A percentile compares a stretch with the other conserved stretches of the same genome.
Evolutionary conservation across 306 rosid species (phyloP).

Genomic region (Lupinus albus): DNA sequence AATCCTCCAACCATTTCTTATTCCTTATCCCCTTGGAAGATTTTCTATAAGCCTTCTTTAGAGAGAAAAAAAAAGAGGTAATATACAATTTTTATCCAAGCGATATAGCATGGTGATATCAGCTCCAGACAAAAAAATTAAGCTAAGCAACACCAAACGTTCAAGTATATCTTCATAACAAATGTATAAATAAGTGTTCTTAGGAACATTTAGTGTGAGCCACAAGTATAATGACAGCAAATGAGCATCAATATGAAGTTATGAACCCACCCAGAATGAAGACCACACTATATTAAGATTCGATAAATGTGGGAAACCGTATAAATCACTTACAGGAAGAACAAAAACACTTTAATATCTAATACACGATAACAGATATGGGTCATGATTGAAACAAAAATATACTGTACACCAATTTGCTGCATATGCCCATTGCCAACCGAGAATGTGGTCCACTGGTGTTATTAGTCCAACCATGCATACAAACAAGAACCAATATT

Average conservation of each 20-base stretch:
- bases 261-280: slow-evolving; percentile 11
- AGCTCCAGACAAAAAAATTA: too few relatives aligned
- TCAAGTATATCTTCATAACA: neutral
- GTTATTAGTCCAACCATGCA: slow-evolving; percentile 48
- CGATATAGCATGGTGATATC: too few relatives aligned
- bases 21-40: too few relatives aligned
- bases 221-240: neutral
- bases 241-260: slow-evolving; percentile 11
- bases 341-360: slow-evolving; percentile 68
- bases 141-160: neutral
- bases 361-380: slow-evolving; percentile 50
- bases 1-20: too few relatives aligned
- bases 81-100: too few relatives aligned
- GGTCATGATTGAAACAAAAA: slow-evolving; percentile 68
- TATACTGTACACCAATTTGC: slow-evolving; percentile 79
- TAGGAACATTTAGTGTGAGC: neutral
- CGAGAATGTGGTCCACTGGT: slow-evolving; percentile 43
- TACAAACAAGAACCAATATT: slow-evolving; percentile 24
- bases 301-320: slow-evolving; percentile 58
- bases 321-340: slow-evolving; percentile 56
- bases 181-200: neutral
- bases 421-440: slow-evolving; percentile 53
- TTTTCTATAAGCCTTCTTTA: too few relatives aligned
- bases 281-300: slow-evolving; percentile 37
- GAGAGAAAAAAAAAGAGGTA: too few relatives aligned